Evolutionary conservation across 2,329 filamentous ascomycete species (phyloP), one percentile per base, ranked within the genome.

Genomic region (Xylariaceae sp.): DNA sequence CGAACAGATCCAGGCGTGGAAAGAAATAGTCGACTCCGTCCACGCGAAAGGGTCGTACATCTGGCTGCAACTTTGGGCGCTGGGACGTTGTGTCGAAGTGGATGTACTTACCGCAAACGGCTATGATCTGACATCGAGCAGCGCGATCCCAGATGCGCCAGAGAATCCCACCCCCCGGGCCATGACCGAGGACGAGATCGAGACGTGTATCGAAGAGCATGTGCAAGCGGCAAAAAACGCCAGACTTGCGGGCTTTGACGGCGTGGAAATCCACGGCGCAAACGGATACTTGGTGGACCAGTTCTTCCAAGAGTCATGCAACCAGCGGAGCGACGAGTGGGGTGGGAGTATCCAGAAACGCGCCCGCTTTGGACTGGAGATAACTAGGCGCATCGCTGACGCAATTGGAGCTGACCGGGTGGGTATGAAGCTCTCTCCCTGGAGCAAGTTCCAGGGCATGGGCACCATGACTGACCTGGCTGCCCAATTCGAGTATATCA

Each of bases 131-230:
- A 49, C 69, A 1, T 72, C 66, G 3, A 73, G 74, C 1, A 72
- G 69, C 57, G 65, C 67, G 4, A 68, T 72, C 35, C 68, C 75
- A 0, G 71, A 68, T 39, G 59, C 56, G 50, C 66, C 66, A 50
- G 60, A 63, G 10, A 63, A 67, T 42, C 62, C 68, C 5, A 55
- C 56, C 0, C 88, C 88, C 1, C 82, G 80, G 57, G 84, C 79
- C 30, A 82, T 92, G 82, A 86, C 82, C 0, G 74, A 82, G 23
- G 74, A 79, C 1, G 87, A 91, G 49, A 91, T 92, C 59, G 78
- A 83, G 59, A 72, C 81, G 4, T 75, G 87, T 63, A 88, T 89
- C 72, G 69, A 71, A 4, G 82, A 82, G 2, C 90, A 82, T 74
- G 80, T 78, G 1, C 80, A 77, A 0, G 80, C 78, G 0, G 75